phyloP scores from a whole-genome alignment of 495 filamentous ascomycete genomes.

The Neurospora terricola region DNA sequence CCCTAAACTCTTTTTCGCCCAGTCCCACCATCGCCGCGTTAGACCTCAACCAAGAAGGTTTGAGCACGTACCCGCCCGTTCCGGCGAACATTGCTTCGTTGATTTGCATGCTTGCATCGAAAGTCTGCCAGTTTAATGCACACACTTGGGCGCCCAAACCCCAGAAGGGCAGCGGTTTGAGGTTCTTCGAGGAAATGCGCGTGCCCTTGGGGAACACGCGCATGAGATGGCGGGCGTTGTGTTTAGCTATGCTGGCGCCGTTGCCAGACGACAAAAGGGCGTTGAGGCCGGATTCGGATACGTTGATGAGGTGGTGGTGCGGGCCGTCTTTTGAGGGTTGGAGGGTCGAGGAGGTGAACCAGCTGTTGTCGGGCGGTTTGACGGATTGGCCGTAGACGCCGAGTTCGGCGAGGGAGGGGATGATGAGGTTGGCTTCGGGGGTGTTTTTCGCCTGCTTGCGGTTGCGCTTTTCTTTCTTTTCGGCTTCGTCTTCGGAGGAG shows the following conservation, averaged over 20 bases:
- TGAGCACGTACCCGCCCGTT: slow-evolving; percentile 44
- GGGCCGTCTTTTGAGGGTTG: slow-evolving; percentile 29
- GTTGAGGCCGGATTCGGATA: slow-evolving; percentile 40
- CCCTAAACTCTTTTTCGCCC: not conserved
- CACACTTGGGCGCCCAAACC: slow-evolving; percentile 44
- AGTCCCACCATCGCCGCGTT: slow-evolving; percentile 29
- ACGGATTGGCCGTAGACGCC: slow-evolving; percentile 49
- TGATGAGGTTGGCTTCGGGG: slow-evolving; percentile 24
- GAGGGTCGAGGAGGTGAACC: slow-evolving; percentile 25
- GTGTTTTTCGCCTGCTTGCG: slow-evolving; percentile 27
- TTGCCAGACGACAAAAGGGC: slow-evolving; percentile 21
- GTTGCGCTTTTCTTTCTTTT: slow-evolving; percentile 29
- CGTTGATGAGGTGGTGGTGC: slow-evolving; percentile 48
- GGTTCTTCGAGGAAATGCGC: slow-evolving; percentile 44
- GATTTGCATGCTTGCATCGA: slow-evolving; percentile 41
- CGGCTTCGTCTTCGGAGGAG: slow-evolving; percentile 22
- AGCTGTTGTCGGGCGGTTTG: slow-evolving; percentile 43
- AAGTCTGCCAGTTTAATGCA: slow-evolving; percentile 50
- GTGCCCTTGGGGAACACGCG: slow-evolving; percentile 48
- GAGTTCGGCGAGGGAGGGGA: slow-evolving; percentile 39
- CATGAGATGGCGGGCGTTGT: slow-evolving; percentile 45
- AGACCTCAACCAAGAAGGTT: slow-evolving; percentile 37
- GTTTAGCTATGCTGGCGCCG: slow-evolving; percentile 30
- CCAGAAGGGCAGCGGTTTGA: slow-evolving; percentile 43
- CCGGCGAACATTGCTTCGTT: slow-evolving; percentile 47